Base-by-base conservation (phyloP, 129 eudicot genomes). In the Pseudognaphalium luteoalbum region DNA sequence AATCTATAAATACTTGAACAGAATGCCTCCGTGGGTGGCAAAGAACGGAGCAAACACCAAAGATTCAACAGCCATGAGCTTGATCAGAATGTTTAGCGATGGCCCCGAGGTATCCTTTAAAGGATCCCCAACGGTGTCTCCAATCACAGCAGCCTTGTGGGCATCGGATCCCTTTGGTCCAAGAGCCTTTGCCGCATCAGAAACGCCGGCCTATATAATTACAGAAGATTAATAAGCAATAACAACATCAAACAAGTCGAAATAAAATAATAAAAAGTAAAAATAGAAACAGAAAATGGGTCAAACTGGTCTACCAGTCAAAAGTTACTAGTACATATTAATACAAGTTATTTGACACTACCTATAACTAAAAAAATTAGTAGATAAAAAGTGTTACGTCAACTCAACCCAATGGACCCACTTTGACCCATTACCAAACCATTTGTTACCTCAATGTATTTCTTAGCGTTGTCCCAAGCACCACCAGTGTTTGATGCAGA, bases 401-500 rank as follows among this genome's bases (percentile, higher is more conserved):
- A 56, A 16, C 61, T 19, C 25, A 56, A 56, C 25, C 61, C 22
- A 0, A 19, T 7, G 4, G 21, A 56, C 61, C 22, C 9, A 19
- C 15, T 17, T 19, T 56, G 22, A 56, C 61, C 25, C 61, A 56
- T 56, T 17, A 57, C 62, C 0, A 2, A 57, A 57, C 22, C 22
- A n/a, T 30, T 14, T 51, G 1, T 58, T 88, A 91, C 97, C 97
- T 91, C 97, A 11, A 91, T 91, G 41, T 91, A 91, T 66, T 91
- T 91, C 90, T 91, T 91, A 47, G 98, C 98, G 61, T 92, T 92
- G 75, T 92, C 97, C 97, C 97, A 92, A 66, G 97, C 97, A 76
- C 97, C 97, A 74, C 97, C 97, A 39, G 97, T 92, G 90, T 92
- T 92, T 52, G 98, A 92, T 66, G 98, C 98, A 78, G 98, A 92